phyloP scores from a whole-genome alignment of 1,284 basidiomycete species.

The Macrocystidia cucumis region DNA sequence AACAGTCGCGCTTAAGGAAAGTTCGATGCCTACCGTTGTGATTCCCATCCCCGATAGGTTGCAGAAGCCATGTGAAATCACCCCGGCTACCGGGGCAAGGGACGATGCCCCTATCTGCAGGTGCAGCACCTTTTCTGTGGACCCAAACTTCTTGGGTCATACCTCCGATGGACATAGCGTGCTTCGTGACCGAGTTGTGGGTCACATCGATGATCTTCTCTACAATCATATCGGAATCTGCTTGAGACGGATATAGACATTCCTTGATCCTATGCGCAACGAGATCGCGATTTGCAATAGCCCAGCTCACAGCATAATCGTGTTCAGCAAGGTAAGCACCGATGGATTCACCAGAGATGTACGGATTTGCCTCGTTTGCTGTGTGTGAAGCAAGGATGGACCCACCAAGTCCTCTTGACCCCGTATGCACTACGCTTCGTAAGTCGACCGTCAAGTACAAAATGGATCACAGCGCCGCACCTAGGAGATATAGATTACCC shows the following conservation, averaged over 20 bases:
- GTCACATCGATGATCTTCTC: slow-evolving; percentile 30
- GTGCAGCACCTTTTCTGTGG: slow-evolving; percentile 30
- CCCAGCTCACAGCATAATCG: slow-evolving; percentile 29
- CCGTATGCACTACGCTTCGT: slow-evolving; percentile 22
- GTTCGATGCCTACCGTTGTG: slow-evolving; percentile 18
- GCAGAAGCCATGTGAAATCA: slow-evolving; percentile 26
- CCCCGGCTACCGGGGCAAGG: slow-evolving; percentile 31
- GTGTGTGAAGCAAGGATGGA: slow-evolving; percentile 23
- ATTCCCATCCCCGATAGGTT: slow-evolving; percentile 24
- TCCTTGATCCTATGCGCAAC: slow-evolving; percentile 25
- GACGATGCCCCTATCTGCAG: slow-evolving; percentile 22
- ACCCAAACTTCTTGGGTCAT: slow-evolving; percentile 21
- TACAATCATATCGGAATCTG: slow-evolving; percentile 8
- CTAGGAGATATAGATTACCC: slow-evolving; percentile 22
- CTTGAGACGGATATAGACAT: slow-evolving; percentile 17
- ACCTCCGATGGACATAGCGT: slow-evolving; percentile 12
- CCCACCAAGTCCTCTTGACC: slow-evolving; percentile 27
- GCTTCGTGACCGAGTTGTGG: slow-evolving; percentile 26
- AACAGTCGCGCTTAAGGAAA: slow-evolving; percentile 1
- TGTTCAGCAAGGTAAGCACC: slow-evolving; percentile 22
- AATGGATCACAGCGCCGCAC: slow-evolving; percentile 12
- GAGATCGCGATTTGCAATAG: slow-evolving; percentile 27
- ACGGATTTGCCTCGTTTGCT: slow-evolving; percentile 21
- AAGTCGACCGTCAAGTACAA: not conserved
- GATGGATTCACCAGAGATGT: slow-evolving; percentile 19